Base-by-base conservation (phyloP, 495 filamentous ascomycete species). In the Aspergillus hancockii region DNA sequence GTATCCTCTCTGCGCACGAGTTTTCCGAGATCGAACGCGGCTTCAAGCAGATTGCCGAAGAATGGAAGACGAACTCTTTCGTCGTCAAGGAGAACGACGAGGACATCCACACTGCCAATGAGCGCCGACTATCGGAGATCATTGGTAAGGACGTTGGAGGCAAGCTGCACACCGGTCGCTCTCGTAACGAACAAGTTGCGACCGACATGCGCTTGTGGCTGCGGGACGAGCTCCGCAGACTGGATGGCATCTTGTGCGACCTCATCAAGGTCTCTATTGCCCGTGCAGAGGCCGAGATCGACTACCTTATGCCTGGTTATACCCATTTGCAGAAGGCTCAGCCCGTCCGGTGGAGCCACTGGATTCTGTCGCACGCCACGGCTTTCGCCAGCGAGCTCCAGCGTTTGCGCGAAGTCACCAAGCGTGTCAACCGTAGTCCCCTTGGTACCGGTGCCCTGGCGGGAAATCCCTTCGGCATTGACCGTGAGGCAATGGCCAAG, bases 121-220 rank as follows among this genome's bases (percentile, higher is more conserved):
- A 97, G 81, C 87, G 93, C 54, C 84, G 93, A 41, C 79, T 98
- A 21, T 89, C 89, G 40, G 94, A 98, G 78, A 81, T 96, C 60
- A 90, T 97, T 45, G 93, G 93, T 64, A 92, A 87, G 68, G 81
- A 89, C 3, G 87, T 92, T 32, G 92, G 87, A 2, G 93, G 93
- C 6, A 97, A 97, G 77, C 83, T 97, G 59, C 93, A 97, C 79
- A 97, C 93, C 3, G 93, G 93, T 34, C 86, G 94, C 22, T 91
- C 87, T 66, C 80, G 94, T 47, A 98, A 98, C 68, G 94, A 98
- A 77, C 94, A 98, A 76, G 83, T 98, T 58, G 91, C 88, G 25
- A 93, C 89, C 22, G 93, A 97, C 66, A 93, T 97, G 90, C 87
- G 93, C 46, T 76, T 97, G 68, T 98, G 93, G 93, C 76, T 96